A percentile compares a stretch with the other conserved stretches of the same genome.
Evolutionary conservation across 2,329 filamentous ascomycete genomes (phyloP).

Genomic region (Diaporthe citriasiana): DNA sequence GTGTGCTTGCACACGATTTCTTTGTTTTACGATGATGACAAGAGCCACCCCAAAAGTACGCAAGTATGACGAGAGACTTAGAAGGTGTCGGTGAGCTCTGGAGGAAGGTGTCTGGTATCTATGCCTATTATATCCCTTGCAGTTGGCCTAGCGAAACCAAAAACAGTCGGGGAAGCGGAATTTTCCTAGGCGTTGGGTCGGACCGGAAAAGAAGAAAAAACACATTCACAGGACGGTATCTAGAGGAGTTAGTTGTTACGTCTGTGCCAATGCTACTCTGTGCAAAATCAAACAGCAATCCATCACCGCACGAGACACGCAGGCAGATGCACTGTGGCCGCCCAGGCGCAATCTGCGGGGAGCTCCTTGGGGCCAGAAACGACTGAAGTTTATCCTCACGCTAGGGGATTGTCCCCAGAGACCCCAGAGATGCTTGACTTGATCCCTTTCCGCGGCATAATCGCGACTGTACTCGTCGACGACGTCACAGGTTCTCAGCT

Average conservation of each 20-base stretch:
- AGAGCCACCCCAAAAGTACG: slow-evolving; percentile 19
- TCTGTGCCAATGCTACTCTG: not conserved
- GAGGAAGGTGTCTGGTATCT: not conserved
- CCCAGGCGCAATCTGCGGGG: not conserved
- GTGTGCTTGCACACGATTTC: slow-evolving; percentile 11
- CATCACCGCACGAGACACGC: not conserved
- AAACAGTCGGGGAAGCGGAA: not conserved
- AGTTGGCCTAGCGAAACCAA: slow-evolving; percentile 24
- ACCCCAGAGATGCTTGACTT: not conserved
- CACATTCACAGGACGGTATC: not conserved
- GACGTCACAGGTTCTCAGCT: slow-evolving; percentile 1
- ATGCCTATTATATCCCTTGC: slow-evolving; percentile 12
- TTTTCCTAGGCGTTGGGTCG: slow-evolving; percentile 22
- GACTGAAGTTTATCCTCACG: not conserved
- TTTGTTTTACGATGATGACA: slow-evolving; percentile 29
- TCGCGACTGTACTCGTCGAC: not conserved
- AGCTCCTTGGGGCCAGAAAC: not conserved
- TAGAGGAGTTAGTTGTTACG: slow-evolving; percentile 28
- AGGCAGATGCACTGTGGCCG: not conserved
- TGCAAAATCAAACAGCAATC: slow-evolving; percentile 1
- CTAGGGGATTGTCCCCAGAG: not conserved
- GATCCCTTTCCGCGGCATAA: not conserved
- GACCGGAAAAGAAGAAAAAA: slow-evolving; percentile 24
- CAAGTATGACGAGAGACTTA: slow-evolving; percentile 7
- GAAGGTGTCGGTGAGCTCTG: slow-evolving; percentile 5